Evolutionary conservation across 2,329 filamentous ascomycete species (phyloP).

Genomic region (Tolypocladium sp.): DNA sequence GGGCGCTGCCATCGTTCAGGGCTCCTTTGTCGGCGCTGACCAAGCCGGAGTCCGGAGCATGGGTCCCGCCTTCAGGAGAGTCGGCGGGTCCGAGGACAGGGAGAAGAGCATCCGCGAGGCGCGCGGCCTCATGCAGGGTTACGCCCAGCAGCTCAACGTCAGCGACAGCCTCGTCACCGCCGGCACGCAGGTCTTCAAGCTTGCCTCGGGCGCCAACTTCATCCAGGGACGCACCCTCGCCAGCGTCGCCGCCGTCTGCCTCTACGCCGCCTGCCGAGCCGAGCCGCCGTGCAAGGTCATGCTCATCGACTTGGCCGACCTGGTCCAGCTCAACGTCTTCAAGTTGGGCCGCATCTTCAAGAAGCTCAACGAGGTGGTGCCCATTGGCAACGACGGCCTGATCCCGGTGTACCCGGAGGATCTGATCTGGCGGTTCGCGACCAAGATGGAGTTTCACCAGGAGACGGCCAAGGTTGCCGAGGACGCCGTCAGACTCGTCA

Average conservation of each 20-base stretch:
- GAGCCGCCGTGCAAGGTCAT: slow-evolving; percentile 75
- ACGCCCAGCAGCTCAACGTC: slow-evolving; percentile 50
- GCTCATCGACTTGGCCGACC: slow-evolving; percentile 91
- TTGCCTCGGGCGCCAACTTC: slow-evolving; percentile 66
- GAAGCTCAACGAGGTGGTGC: slow-evolving; percentile 62
- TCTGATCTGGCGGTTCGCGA: slow-evolving; percentile 83
- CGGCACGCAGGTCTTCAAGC: slow-evolving; percentile 66
- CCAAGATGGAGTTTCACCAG: slow-evolving; percentile 81
- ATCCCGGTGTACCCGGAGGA: slow-evolving; percentile 76
- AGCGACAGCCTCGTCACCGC: slow-evolving; percentile 54
- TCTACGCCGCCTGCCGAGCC: slow-evolving; percentile 81
- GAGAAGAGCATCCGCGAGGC: slow-evolving; percentile 53
- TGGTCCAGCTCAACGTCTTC: slow-evolving; percentile 79
- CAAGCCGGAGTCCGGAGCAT: slow-evolving; percentile 68
- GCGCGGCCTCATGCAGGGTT: slow-evolving; percentile 49
- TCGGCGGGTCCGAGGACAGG: slow-evolving; percentile 48
- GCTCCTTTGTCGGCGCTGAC: slow-evolving; percentile 77
- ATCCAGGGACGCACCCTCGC: slow-evolving; percentile 78
- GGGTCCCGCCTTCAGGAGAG: slow-evolving; percentile 51
- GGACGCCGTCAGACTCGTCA: slow-evolving; percentile 79
- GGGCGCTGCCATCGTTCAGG: slow-evolving; percentile 84
- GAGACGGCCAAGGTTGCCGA: slow-evolving; percentile 76
- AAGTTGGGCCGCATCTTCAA: slow-evolving; percentile 87
- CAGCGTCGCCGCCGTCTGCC: slow-evolving; percentile 79
- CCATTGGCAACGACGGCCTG: slow-evolving; percentile 55